Evolutionary conservation across 2,329 filamentous ascomycete genomes (phyloP).

Genomic region (Verticillium isaacii): DNA sequence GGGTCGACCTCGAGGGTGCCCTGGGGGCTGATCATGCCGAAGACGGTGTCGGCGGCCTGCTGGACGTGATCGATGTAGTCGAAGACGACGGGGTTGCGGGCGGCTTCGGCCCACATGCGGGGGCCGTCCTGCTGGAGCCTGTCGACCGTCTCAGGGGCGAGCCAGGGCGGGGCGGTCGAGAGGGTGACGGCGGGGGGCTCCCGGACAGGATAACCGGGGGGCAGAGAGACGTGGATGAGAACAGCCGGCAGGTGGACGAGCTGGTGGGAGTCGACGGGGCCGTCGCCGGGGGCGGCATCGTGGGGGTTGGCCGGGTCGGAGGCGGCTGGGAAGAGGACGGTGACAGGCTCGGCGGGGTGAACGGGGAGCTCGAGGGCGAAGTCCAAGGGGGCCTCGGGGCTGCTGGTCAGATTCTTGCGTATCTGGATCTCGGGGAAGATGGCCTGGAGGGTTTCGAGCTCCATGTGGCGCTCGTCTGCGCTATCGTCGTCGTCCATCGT

Average conservation of each 20-base stretch:
- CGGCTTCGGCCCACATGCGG: conserved; percentile 58
- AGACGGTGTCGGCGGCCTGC: conserved; percentile 53
- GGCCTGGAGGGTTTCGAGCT: conserved; percentile 56
- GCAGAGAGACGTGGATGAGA: conserved; percentile 47
- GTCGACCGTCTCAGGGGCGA: conserved; percentile 41
- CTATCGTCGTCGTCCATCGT: conserved; percentile 32
- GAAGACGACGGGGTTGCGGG: conserved; percentile 54
- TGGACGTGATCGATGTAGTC: conserved; percentile 60
- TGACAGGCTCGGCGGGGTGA: conserved; percentile 47
- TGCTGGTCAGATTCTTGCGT: conserved; percentile 34
- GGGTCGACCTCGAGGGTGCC: conserved; percentile 47
- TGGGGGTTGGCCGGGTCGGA: conserved; percentile 15
- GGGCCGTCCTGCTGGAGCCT: conserved; percentile 45
- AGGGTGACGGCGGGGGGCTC: conserved; percentile 46
- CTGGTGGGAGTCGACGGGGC: conserved; percentile 38
- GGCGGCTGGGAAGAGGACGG: conserved; percentile 51
- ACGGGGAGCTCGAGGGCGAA: conserved; percentile 56
- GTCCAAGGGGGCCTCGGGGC: conserved; percentile 19
- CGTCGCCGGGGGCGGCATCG: conserved; percentile 7
- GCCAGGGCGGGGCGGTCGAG: conserved; percentile 53
- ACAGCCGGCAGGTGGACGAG: conserved; percentile 56
- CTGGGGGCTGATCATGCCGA: conserved; percentile 47
- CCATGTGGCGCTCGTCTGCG: conserved; percentile 50
- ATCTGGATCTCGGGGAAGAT: conserved; percentile 63
- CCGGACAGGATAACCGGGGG: conserved; percentile 52